A percentile compares a stretch with the other conserved stretches of the same genome.
Conservation (phyloP, 176 grass and related monocot genomes). For the Rhynchospora tenuis region DNA sequence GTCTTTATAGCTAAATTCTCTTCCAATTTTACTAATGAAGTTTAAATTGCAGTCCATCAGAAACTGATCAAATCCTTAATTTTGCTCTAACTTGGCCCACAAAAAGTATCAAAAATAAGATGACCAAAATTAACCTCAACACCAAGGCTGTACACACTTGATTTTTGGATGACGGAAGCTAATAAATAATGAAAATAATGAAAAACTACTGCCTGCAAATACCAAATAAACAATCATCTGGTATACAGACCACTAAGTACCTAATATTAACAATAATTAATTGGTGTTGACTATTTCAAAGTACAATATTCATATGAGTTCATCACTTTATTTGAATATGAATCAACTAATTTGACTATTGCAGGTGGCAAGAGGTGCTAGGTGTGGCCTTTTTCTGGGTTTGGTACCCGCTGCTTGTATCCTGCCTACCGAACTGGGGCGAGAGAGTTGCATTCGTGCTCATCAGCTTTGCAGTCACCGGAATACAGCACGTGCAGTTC, state of each 20-base stretch:
- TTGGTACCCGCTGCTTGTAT: slow-evolving; percentile 38
- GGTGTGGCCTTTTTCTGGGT: slow-evolving; percentile 31
- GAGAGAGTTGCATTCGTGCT: slow-evolving; percentile 27
- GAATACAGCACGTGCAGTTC: slow-evolving; percentile 43
- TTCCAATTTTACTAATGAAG: not conserved
- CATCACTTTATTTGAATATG: not conserved
- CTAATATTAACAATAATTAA: not conserved
- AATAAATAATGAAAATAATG: not conserved
- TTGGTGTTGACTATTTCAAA: not conserved
- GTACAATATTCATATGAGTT: not conserved
- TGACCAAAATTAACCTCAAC: not conserved
- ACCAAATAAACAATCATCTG: not conserved
- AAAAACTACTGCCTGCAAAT: not conserved
- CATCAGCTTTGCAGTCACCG: slow-evolving; percentile 24
- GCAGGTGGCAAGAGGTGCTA: slow-evolving; percentile 29
- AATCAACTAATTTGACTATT: not conserved
- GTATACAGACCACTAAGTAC: not conserved
- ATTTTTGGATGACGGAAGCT: not conserved
- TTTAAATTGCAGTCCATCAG: not conserved
- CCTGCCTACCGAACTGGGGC: slow-evolving; percentile 25
- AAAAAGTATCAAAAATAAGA: not conserved
- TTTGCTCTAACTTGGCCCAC: not conserved
- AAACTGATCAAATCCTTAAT: not conserved
- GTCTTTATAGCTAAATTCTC: not conserved
- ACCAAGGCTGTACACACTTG: not conserved